These are phyloP conservation scores for Aureoboletus auriporus DNA, from an alignment of 768 basidiomycete genomes.

Conservation along the genomic window DNA sequence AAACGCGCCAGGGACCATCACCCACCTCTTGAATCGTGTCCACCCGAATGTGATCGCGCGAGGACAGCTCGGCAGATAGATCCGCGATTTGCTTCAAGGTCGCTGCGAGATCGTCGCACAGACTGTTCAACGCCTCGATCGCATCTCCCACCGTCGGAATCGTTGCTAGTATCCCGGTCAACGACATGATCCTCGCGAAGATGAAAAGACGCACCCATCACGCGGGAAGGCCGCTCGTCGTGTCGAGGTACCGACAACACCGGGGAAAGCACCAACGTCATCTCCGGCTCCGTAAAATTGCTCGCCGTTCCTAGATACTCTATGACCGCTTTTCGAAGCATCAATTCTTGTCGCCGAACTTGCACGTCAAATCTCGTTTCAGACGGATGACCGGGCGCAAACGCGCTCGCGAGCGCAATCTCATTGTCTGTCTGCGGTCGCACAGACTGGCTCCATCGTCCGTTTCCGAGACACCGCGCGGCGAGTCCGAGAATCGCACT, in stretches of 20 bases:
- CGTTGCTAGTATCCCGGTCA: constrained; percentile 44
- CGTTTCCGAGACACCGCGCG: constrained; percentile 61
- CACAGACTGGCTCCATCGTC: constrained; percentile 54
- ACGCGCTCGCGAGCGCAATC: constrained; percentile 46
- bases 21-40: constrained; percentile 72
- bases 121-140: constrained; percentile 59
- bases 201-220: constrained; percentile 44
- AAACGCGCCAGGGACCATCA: not conserved
- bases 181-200: not conserved
- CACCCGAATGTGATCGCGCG: constrained; percentile 65
- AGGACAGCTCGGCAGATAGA: constrained; percentile 64
- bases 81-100: constrained; percentile 64
- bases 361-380: constrained; percentile 57
- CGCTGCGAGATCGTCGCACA: constrained; percentile 57
- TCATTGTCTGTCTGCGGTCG: constrained; percentile 67
- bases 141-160: constrained; percentile 75
- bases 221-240: constrained; percentile 55
- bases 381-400: constrained; percentile 51
- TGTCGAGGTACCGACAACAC: constrained; percentile 53
- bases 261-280: constrained; percentile 68
- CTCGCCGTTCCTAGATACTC: constrained; percentile 68
- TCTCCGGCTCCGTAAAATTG: constrained; percentile 76
- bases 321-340: constrained; percentile 58
- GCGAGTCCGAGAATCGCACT: constrained; percentile 72
- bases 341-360: constrained; percentile 51